Base-by-base conservation (phyloP, 768 basidiomycete genomes). In the Phallus indusiatus region DNA sequence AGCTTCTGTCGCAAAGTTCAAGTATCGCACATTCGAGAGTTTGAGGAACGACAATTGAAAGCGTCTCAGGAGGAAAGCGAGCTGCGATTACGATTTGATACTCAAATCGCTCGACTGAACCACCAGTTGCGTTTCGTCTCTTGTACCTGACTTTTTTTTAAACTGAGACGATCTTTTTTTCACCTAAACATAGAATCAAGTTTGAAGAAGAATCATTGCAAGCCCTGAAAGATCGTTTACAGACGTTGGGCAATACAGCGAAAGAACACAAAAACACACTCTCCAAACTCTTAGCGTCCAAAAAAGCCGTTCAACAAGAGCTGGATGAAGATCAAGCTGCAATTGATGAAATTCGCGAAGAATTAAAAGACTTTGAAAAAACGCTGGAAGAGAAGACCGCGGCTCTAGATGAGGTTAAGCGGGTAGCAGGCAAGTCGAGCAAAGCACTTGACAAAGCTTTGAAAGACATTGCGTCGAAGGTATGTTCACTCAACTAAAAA, bases 11-110 rank as follows among this genome's bases (percentile, higher is more conserved):
- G 72, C 37, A 80, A 82, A 64, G 93, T 97, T 63, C 80, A 83
- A 10, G 86, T 96, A 7, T 69, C 73, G 16, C 85, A 85, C 71
- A 92, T 99, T 62, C 83, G 94, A 24, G 91, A 94, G 64, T 99
- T 94, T 68, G 95, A 98, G 71, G 88, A 92, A 67, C 83, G 88
- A 20, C 92, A 95, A 67, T 75, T 97, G 33, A 89, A 86, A 69
- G 81, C 90, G 21, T 91, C 90, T 0, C 86, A 93, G 70, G 89
- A 90, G 65, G 92, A 93, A 70, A 89, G 82, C 66, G 90, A 89
- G 64, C 89, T 88, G 8, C 75, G 90, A 59, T 72, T 94, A 63
- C 80, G 86, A 51, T 95, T 83, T 64, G 86, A 93, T 63, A 88
- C 85, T 5, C 92, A 94, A 69, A 88, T 94, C 60, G 86, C 88